Conservation (phyloP, 768 basidiomycete genomes). For the Pleurotus salmoneostramineus region DNA sequence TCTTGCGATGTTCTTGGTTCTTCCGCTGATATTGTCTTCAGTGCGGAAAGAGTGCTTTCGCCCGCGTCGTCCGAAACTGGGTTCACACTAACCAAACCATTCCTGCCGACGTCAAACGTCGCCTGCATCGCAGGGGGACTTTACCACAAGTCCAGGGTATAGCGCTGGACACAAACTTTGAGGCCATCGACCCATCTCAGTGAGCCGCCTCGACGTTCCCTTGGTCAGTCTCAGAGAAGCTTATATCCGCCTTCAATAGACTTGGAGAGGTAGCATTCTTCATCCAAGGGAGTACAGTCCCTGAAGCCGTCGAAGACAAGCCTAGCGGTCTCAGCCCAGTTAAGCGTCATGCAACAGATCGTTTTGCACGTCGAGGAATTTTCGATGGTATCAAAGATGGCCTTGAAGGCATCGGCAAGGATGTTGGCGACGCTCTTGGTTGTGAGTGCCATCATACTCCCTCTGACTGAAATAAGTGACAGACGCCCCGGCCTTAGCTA, state of each 20-base stretch:
- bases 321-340: conserved; percentile 3
- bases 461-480: conserved; percentile 14
- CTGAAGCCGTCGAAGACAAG: conserved; percentile 10
- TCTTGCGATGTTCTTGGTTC: conserved; percentile 12
- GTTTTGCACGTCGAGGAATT: neutral
- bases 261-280: neutral
- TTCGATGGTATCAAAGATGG: conserved; percentile 1
- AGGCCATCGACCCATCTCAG: conserved; percentile 18
- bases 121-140: conserved; percentile 21
- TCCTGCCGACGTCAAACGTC: conserved; percentile 22
- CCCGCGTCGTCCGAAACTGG: conserved; percentile 36
- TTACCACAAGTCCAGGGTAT: conserved; percentile 37
- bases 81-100: conserved; percentile 38
- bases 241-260: conserved; percentile 12
- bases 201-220: too few species aligned
- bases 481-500: neutral
- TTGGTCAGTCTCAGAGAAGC: neutral
- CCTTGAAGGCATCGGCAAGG: neutral
- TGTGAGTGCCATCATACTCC: conserved; percentile 8
- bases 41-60: conserved; percentile 39
- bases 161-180: conserved; percentile 35
- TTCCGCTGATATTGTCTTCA: conserved; percentile 9
- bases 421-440: neutral
- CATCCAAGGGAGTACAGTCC: conserved; percentile 12
- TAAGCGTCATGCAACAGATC: neutral